Evolutionary conservation across 352 stramenopile species (phyloP).

Genomic region (Globisporangium iwayamae): DNA sequence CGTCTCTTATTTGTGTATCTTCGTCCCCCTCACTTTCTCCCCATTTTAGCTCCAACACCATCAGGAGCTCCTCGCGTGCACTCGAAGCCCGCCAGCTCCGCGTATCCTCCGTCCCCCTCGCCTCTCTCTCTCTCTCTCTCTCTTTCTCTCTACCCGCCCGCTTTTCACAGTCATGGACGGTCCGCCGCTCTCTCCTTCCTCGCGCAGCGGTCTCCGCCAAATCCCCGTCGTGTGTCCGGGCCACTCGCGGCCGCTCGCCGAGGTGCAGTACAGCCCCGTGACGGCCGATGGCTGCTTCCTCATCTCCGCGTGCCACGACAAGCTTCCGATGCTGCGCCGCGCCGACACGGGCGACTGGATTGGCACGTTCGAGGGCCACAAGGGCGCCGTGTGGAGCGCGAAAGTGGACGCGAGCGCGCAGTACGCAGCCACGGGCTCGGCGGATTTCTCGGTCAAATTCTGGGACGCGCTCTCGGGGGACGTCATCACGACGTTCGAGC

Average conservation of each 20-base stretch:
- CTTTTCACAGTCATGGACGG: conserved; percentile 9
- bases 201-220: conserved; percentile 50
- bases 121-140: not conserved
- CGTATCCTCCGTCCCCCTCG: conserved; percentile 3
- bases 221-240: conserved; percentile 86
- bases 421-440: conserved; percentile 88
- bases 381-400: conserved; percentile 92
- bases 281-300: conserved; percentile 59
- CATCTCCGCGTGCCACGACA: conserved; percentile 85
- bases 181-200: conserved; percentile 38
- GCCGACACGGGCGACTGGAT: conserved; percentile 93
- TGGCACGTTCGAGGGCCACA: conserved; percentile 96
- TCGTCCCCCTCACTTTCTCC: too few relatives aligned
- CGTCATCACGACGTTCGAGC: conserved; percentile 89
- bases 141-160: not conserved
- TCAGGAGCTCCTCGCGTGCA: not conserved
- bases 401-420: conserved; percentile 83
- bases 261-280: conserved; percentile 68
- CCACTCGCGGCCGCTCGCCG: conserved; percentile 75
- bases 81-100: conserved; percentile 4
- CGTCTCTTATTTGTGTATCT: too few relatives aligned
- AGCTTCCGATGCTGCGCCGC: conserved; percentile 85
- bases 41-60: too few relatives aligned
- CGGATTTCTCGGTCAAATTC: conserved; percentile 95
- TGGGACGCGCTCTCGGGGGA: conserved; percentile 97